Conservation (phyloP, 805 yeast species). For the Saccharomycopsis fibuligera region DNA sequence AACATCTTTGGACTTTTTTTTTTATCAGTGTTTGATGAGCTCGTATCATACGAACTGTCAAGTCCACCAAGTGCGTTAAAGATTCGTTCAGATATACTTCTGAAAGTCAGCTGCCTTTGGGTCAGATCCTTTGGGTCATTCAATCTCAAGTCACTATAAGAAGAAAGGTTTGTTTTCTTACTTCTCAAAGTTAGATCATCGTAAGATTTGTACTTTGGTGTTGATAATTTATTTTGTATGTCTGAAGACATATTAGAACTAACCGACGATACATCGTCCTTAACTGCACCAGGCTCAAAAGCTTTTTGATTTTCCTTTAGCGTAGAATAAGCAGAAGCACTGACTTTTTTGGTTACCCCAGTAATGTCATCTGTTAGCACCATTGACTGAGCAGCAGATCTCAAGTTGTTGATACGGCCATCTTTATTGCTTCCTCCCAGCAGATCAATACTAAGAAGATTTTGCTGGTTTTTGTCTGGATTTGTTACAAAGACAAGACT, state of each 20-base stretch:
- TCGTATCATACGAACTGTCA: background rate
- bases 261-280: background rate
- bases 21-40: background rate
- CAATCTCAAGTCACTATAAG: background rate
- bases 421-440: background rate
- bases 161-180: background rate
- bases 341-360: slow-evolving; percentile 11
- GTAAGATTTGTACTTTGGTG: background rate
- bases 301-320: slow-evolving; percentile 7
- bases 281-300: background rate
- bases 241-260: background rate
- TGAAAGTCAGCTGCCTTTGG: background rate
- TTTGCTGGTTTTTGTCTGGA: background rate
- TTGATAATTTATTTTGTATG: no score
- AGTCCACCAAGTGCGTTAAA: background rate
- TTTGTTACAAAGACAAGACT: slow-evolving; percentile 5
- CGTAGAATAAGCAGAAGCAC: slow-evolving; percentile 12
- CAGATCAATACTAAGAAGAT: background rate
- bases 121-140: background rate
- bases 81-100: background rate
- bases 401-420: background rate
- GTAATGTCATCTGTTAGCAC: slow-evolving; percentile 7
- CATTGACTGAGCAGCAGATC: slow-evolving; percentile 2
- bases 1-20: background rate
- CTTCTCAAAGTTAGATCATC: slow-evolving; percentile 1